A percentile compares a stretch with the other conserved stretches of the same genome.
These are phyloP conservation scores for Termitomyces sp. DNA, from an alignment of 768 basidiomycete species.

Conservation along the genomic window DNA sequence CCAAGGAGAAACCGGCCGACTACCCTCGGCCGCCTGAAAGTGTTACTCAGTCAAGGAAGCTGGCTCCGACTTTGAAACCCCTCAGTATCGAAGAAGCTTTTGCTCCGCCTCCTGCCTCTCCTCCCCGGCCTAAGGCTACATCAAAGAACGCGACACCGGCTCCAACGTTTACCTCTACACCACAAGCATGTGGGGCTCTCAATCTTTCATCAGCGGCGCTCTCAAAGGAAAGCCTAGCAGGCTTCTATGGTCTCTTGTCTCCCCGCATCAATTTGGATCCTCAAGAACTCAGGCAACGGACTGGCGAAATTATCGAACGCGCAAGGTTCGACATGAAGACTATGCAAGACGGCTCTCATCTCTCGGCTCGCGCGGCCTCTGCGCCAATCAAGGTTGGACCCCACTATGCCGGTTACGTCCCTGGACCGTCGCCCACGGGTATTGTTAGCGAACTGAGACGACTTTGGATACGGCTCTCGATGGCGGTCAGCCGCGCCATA, in stretches of 20 bases:
- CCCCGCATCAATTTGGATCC: not conserved
- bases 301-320: not conserved
- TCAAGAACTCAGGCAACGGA: not conserved
- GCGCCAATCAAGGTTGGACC: not conserved
- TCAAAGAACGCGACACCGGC: not conserved
- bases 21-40: constrained; percentile 4
- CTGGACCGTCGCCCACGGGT: not conserved
- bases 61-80: not conserved
- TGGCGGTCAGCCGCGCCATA: not conserved
- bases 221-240: not conserved
- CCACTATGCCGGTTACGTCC: constrained; percentile 2
- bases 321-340: not conserved
- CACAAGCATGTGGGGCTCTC: not conserved
- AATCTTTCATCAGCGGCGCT: not conserved
- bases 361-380: not conserved
- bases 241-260: not conserved
- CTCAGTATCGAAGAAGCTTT: not conserved
- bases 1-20: not conserved
- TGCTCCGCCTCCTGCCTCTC: not conserved
- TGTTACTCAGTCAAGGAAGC: no score
- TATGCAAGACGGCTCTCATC: not conserved
- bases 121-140: not conserved
- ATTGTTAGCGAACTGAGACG: not conserved
- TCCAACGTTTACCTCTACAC: not conserved
- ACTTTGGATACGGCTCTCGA: not conserved